Percentiles rank a stretch among this genome's conserved stretches.
These are phyloP conservation scores for Boechera retrofracta DNA, from an alignment of 345 rosid species.

Conservation along the genomic window DNA sequence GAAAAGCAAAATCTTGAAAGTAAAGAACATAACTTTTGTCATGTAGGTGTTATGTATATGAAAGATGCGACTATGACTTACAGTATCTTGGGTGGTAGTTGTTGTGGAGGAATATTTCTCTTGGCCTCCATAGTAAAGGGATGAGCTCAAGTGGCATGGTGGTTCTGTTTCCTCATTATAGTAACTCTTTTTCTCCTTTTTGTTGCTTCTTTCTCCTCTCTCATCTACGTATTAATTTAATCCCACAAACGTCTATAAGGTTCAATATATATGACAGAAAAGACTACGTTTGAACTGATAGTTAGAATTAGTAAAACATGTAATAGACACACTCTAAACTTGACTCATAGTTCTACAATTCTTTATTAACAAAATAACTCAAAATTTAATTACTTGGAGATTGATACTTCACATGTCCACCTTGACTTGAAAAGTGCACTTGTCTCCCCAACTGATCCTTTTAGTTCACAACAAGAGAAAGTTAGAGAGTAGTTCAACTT, in stretches of 20 bases:
- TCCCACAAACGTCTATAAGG: not conserved
- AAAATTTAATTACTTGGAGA: slow-evolving; percentile 50
- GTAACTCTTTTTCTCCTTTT: slow-evolving; percentile 50
- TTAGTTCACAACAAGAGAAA: slow-evolving; percentile 24
- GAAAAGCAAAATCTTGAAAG: slow-evolving; percentile 22
- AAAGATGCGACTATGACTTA: slow-evolving; percentile 46
- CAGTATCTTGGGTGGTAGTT: slow-evolving; percentile 48
- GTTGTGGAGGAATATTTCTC: slow-evolving; percentile 74
- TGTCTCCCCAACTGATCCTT: slow-evolving; percentile 48
- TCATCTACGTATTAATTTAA: slow-evolving; percentile 11
- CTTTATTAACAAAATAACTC: not conserved
- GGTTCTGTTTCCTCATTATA: slow-evolving; percentile 68
- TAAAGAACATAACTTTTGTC: slow-evolving; percentile 22
- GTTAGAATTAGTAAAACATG: not conserved
- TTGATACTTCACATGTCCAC: slow-evolving; percentile 51
- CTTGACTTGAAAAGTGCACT: slow-evolving; percentile 51
- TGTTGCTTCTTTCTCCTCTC: slow-evolving; percentile 45
- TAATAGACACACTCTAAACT: not conserved
- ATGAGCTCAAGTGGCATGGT: slow-evolving; percentile 81
- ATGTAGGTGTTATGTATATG: slow-evolving; percentile 22
- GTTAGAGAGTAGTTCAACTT: not conserved
- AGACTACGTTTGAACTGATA: not conserved
- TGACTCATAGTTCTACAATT: not conserved
- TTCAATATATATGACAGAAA: not conserved
- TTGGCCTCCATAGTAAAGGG: slow-evolving; percentile 95